phyloP scores from a whole-genome alignment of 164 flowering plant genomes.

The Piper betle region DNA sequence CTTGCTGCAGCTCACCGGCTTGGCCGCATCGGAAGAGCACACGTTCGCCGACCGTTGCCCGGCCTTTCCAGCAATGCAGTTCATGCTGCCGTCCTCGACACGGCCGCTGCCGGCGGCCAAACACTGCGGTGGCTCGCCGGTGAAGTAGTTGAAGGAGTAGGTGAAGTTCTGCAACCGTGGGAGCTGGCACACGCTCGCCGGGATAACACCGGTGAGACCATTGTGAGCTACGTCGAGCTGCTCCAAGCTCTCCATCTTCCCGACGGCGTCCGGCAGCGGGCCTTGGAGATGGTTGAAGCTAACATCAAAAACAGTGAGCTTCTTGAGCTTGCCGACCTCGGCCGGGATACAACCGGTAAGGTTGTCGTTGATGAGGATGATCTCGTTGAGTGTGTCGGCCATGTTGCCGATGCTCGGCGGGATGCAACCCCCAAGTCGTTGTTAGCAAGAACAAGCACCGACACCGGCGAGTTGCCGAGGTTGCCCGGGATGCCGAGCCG shows the following conservation, averaged over 20 bases:
- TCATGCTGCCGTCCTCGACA: slow-evolving; percentile 17
- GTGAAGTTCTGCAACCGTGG: slow-evolving; percentile 60
- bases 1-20: slow-evolving; percentile 38
- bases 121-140: slow-evolving; percentile 46
- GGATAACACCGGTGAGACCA: slow-evolving; percentile 47
- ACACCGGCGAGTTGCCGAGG: slow-evolving; percentile 74
- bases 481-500: slow-evolving; percentile 48
- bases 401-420: slow-evolving; percentile 62
- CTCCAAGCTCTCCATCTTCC: slow-evolving; percentile 49
- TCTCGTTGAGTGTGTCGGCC: slow-evolving; percentile 61
- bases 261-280: slow-evolving; percentile 31
- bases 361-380: slow-evolving; percentile 55
- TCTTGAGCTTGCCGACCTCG: slow-evolving; percentile 41
- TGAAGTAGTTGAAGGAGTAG: slow-evolving; percentile 62
- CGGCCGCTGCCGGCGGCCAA: slow-evolving; percentile 4
- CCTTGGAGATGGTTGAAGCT: slow-evolving; percentile 60
- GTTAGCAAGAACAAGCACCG: slow-evolving; percentile 61
- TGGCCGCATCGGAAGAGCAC: slow-evolving; percentile 37
- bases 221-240: slow-evolving; percentile 73
- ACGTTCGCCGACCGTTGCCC: slow-evolving; percentile 31
- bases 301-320: slow-evolving; percentile 64
- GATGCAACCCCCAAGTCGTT: slow-evolving; percentile 69
- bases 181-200: slow-evolving; percentile 36
- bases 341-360: slow-evolving; percentile 58
- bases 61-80: slow-evolving; percentile 40